Percentiles rank a stretch among this genome's conserved stretches.
Evolutionary conservation across 768 basidiomycete genomes (phyloP).

Genomic region (Leccinum olivaceopallidum): DNA sequence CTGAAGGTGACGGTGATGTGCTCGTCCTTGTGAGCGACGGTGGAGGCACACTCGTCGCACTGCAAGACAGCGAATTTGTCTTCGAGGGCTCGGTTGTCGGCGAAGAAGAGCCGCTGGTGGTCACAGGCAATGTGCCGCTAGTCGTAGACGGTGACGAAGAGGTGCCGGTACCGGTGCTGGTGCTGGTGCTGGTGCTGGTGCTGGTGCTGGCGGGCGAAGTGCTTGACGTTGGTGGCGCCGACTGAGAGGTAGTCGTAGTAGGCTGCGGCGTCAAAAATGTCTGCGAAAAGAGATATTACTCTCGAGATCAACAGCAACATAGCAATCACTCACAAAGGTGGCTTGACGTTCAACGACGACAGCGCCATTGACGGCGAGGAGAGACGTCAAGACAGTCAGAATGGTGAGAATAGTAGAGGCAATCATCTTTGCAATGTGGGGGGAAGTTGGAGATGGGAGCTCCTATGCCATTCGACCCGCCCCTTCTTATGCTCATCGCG

Average conservation of each 20-base stretch:
- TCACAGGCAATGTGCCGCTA: not conserved
- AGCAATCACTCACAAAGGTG: constrained; percentile 13
- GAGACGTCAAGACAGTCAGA: constrained; percentile 8
- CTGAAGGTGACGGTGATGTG: not conserved
- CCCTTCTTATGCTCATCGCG: constrained; percentile 11
- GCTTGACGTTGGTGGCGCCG: not conserved
- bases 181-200: too few species aligned
- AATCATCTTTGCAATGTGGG: constrained; percentile 5
- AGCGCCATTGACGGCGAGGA: constrained; percentile 18
- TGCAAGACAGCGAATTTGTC: not conserved
- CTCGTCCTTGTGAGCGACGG: not conserved
- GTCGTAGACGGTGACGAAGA: not conserved
- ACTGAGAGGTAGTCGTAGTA: not conserved
- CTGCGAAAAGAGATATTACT: not conserved
- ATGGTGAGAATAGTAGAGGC: constrained; percentile 10
- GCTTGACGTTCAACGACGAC: constrained; percentile 18
- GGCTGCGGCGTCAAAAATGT: constrained; percentile 15
- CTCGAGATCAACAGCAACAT: not conserved
- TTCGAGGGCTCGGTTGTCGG: not conserved
- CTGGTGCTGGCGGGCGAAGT: not conserved
- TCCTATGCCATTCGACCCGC: not conserved
- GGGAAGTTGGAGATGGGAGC: not conserved
- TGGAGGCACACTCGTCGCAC: not conserved
- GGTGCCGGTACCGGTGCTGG: not conserved
- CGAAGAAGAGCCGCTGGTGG: not conserved